Conservation (phyloP, 2,329 filamentous ascomycete species). For the Aspergillus tanneri region DNA sequence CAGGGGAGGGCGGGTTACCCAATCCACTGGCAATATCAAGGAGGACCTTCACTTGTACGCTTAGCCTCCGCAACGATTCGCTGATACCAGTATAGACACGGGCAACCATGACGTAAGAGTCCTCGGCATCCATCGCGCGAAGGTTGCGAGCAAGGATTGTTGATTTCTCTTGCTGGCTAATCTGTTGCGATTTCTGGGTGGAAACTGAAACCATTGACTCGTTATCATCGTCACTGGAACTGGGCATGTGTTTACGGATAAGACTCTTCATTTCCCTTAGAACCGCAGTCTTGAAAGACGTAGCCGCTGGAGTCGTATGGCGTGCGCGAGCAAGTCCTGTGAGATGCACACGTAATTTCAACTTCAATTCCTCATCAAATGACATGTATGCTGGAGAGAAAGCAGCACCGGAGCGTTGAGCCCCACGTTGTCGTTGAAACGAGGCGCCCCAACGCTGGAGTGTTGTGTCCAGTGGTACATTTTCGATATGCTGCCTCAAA, state of each 20-base stretch:
- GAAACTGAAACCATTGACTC: constrained; percentile 85
- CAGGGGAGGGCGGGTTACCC: constrained; percentile 41
- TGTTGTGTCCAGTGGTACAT: constrained; percentile 69
- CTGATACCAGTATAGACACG: constrained; percentile 85
- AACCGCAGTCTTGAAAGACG: constrained; percentile 78
- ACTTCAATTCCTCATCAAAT: constrained; percentile 68
- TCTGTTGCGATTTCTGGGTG: constrained; percentile 67
- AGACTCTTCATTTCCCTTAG: constrained; percentile 82
- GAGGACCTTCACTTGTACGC: constrained; percentile 90
- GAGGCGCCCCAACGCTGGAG: constrained; percentile 81
- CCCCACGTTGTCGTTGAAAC: constrained; percentile 68
- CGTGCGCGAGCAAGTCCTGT: constrained; percentile 77
- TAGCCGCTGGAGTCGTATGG: constrained; percentile 77
- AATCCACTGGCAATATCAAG: constrained; percentile 79
- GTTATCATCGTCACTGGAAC: constrained; percentile 89
- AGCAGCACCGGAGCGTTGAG: constrained; percentile 65
- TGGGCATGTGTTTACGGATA: constrained; percentile 81
- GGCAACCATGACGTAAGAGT: constrained; percentile 78
- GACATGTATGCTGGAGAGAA: constrained; percentile 76
- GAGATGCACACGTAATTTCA: constrained; percentile 68
- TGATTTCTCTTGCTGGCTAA: constrained; percentile 84
- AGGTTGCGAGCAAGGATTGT: constrained; percentile 84
- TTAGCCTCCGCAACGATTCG: constrained; percentile 79
- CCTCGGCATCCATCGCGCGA: constrained; percentile 74
- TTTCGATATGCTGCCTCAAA: constrained; percentile 74